A percentile compares a stretch with the other conserved stretches of the same genome.
Evolutionary conservation across 2,329 filamentous ascomycete species (phyloP).

Genomic region (Cytospora paraplurivora): DNA sequence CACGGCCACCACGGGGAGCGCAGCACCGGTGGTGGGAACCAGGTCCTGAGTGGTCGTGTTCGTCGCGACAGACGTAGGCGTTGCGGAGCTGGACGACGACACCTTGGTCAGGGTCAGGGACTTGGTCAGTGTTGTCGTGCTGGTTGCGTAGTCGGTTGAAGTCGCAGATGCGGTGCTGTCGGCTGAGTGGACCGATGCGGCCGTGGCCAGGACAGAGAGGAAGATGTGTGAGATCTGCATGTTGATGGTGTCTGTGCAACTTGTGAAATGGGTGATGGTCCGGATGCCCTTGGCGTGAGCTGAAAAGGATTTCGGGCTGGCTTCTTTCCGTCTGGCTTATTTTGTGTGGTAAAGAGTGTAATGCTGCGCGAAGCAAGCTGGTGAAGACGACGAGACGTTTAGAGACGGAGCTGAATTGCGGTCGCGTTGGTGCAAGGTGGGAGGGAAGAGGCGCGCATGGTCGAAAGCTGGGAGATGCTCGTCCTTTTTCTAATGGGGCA

Average conservation of each 20-base stretch:
- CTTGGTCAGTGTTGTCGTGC: constrained; percentile 49
- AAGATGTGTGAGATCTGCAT: constrained; percentile 51
- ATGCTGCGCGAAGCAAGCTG: constrained; percentile 28
- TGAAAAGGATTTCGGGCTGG: not conserved
- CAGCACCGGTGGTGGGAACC: not conserved
- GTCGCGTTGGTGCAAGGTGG: not conserved
- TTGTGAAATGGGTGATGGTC: not conserved
- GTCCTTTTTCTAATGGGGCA: constrained; percentile 20
- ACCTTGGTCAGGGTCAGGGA: constrained; percentile 52
- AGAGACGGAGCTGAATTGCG: constrained; percentile 12
- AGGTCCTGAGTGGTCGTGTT: constrained; percentile 27
- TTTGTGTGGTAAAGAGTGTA: constrained; percentile 21
- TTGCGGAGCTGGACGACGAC: constrained; percentile 43
- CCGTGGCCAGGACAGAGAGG: constrained; percentile 44
- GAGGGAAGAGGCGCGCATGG: constrained; percentile 13
- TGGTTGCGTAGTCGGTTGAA: constrained; percentile 39
- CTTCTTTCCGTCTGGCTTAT: not conserved
- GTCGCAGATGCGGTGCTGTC: constrained; percentile 38
- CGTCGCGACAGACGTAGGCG: constrained; percentile 33
- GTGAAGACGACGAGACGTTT: not conserved
- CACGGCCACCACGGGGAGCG: constrained; percentile 24
- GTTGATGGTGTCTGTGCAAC: constrained; percentile 36
- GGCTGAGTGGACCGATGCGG: constrained; percentile 43
- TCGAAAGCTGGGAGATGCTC: constrained; percentile 5
- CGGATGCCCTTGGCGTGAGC: constrained; percentile 4